Evolutionary conservation across 2,329 filamentous ascomycete genomes (phyloP), one percentile per base, ranked within the genome.

Genomic region (Phyllosticta capitalensis): DNA sequence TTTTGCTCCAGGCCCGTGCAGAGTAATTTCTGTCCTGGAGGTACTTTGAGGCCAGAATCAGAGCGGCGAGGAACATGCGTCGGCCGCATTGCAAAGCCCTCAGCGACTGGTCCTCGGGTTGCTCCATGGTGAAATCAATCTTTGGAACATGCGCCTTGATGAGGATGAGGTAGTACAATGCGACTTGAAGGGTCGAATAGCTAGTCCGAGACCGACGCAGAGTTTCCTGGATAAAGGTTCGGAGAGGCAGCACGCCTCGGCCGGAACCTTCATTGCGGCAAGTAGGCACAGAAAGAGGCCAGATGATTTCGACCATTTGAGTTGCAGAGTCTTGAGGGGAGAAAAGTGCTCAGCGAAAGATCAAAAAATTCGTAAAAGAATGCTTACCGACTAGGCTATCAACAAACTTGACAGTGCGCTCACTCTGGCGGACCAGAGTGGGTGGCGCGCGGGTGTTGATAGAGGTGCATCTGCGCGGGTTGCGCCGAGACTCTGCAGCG

Each of bases 11-110:
- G 50, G 94, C 94, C 59, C 92, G 87, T 54, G 94, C 91, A 14
- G 94, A 97, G 75, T 95, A 99, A 76, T 97, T 99, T 66, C 92
- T 87, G 72, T 99, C 94, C 75, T 99, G 94, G 53, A 99, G 79
- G 72, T 97, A 99, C 78, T 99, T 99, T 38, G 94, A 97, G 1
- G 94, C 94, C 60, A 99, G 81, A 65, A 99, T 97, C 62, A 99
- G 81, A 54, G 92, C 92, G 10, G 94, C 87, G 58, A 99, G 82
- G 72, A 99, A 97, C 92, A 97, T 97, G 68, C 94, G 90, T 63
- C 94, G 88, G 59, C 94, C 94, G 74, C 94, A 97, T 75, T 96
- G 92, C 69, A 99, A 83, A 49, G 91, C 90, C 63, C 90, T 88
- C 67, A 83, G 83, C 58, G 84, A 83, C 62, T 87, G 83, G 67